Conservation (phyloP, 257 asterid species). For the Rauvolfia tetraphylla region DNA sequence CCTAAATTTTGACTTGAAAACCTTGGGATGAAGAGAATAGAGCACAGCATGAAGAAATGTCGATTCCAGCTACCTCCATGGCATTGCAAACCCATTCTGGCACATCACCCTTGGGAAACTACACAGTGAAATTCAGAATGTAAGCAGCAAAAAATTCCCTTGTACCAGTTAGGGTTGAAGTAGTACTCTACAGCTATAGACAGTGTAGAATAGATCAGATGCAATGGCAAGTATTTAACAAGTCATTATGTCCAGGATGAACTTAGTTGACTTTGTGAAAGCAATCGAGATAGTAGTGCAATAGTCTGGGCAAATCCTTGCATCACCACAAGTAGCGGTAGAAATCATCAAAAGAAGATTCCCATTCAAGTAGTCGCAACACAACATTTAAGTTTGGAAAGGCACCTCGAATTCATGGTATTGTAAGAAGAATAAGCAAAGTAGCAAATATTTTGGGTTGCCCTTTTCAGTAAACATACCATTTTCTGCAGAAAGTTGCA, state of each 20-base stretch:
- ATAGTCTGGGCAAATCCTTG: background rate
- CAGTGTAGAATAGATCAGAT: background rate
- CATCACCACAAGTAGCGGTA: too few relatives aligned
- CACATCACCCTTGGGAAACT: constrained; percentile 86
- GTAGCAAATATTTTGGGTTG: background rate
- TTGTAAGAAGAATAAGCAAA: background rate
- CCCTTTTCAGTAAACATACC: constrained; percentile 38
- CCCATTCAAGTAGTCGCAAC: background rate
- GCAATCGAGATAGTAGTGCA: background rate
- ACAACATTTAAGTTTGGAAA: background rate
- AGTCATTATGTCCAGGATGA: background rate
- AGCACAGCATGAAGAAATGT: constrained; percentile 65
- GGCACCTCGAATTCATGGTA: background rate
- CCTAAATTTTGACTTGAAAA: background rate
- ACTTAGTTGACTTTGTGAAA: background rate
- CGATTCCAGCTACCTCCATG: constrained; percentile 97
- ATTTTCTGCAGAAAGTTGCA: constrained; percentile 75
- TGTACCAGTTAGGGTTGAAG: background rate
- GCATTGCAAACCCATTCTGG: constrained; percentile 98
- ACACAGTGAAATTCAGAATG: constrained; percentile 17
- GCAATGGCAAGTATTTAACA: background rate
- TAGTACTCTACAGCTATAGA: background rate
- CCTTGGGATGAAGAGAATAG: constrained; percentile 19
- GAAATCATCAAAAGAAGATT: too few relatives aligned
- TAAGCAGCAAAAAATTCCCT: background rate